Evolutionary conservation across 345 rosid species (phyloP), one percentile per base, ranked within the genome.

Genomic region (Eucalyptus regnans): DNA sequence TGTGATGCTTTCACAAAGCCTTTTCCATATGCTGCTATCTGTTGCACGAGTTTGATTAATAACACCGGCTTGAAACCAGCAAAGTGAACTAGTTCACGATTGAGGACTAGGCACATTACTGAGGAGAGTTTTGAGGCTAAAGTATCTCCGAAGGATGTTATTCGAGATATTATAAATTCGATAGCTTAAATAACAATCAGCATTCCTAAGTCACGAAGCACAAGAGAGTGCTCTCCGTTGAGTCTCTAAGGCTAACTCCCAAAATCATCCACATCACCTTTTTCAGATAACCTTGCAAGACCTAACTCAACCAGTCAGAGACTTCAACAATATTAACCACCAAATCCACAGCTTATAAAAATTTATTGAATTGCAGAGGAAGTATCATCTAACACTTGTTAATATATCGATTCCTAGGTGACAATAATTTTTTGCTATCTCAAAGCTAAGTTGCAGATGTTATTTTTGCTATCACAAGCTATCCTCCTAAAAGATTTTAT

Each of bases 11-110:
- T 92, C 91, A 97, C 99, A 88, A 98, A 98, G 31, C 96, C 96
- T 91, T 98, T 98, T 76, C 99, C 99, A 80, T 96, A 97, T 10
- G 98, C 96, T 85, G 99, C 98, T 93, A 96, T 93, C 99, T 98
- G 94, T 87, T 33, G 44, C 66, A 43, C 25, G 4, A 68, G 64
- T 51, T 50, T 31, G 16, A 54, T 50, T 76, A 76, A 76, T 43
- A 76, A 76, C 48, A 76, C 83, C 48, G 1, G 83, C 83, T 76
- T 76, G 48, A 76, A 76, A 76, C 44, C 25, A 76, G 44, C 64
- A 33, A 50, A 15, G 10, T 86, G 58, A 86, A 86, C 87, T 86
- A n/a, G 87, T 85, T 85, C 41, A 85, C 7, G 22, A 85, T 46
- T 17, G 80, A 68, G 41, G 44, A 68, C 80, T 68, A 33, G 48